Base-by-base conservation (phyloP, 2,329 filamentous ascomycete genomes). In the Ceratocystiopsis brevicomis region DNA sequence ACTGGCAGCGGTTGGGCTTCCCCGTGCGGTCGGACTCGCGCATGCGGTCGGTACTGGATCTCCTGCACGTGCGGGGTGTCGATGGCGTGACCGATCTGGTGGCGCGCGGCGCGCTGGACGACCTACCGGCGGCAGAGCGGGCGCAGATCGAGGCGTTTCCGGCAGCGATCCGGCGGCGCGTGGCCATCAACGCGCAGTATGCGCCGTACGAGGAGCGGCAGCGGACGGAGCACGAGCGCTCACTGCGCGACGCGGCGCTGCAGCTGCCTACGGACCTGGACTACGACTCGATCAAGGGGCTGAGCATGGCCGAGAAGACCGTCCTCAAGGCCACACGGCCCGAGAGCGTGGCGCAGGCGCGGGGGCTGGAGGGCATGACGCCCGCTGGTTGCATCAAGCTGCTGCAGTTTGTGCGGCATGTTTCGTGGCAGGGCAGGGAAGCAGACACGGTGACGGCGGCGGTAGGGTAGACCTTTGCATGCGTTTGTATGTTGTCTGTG, bases 341-440 rank as follows among this genome's bases (percentile, higher is more conserved):
- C 0, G 84, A 92, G 60, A 92, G 75, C 47, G 67, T 98, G 18
- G 88, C 84, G 0, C 90, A 95, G 68, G 88, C 88, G 32, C 69
- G 85, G 40, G 66, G 90, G 14, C 74, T 95, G 12, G 90, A 98
- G 59, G 88, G 88, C 4, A 65, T 80, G 48, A 79, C 75, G 17
- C 74, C 76, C 1, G 64, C 70, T 0, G 75, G 72, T 0, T 69
- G 69, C 45, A 54, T 79, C 38, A 61, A 73, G 44, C 55, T 90
- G 48, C 59, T 88, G 45, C 67, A 65, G 19, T 71, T 73, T 56
- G 76, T 85, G n/a, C 65, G 64, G 50, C 62, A 61, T 14, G 17
- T 35, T 9, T 38, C 33, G 33, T 38, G 32, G 13, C 36, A 30
- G 3, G 14, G 37, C 37, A 14, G 18, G n/a, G 17, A 15, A 13